phyloP scores from a whole-genome alignment of 2,329 filamentous ascomycete species.

The Blumeria graminis region DNA sequence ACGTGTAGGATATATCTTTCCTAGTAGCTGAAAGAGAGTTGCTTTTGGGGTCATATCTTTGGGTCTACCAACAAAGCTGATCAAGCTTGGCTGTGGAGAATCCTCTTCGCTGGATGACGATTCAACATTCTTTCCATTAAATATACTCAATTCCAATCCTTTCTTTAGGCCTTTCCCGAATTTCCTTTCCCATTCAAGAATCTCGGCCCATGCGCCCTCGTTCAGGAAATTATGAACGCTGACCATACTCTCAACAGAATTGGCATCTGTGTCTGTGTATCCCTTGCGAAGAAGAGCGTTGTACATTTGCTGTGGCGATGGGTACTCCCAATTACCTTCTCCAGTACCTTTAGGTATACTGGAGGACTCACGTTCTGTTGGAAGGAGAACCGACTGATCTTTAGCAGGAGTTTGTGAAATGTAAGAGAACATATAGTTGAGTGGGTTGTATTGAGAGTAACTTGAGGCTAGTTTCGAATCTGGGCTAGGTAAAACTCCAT shows the following conservation, averaged over 20 bases:
- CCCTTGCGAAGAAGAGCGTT: conserved; percentile 92
- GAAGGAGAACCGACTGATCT: conserved; percentile 48
- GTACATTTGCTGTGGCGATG: conserved; percentile 98
- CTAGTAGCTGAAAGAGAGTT: conserved; percentile 56
- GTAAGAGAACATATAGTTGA: conserved; percentile 90
- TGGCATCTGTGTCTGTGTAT: conserved; percentile 79
- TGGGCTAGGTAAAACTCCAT: conserved; percentile 9
- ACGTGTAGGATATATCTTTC: conserved; percentile 52
- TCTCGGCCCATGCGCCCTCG: conserved; percentile 90
- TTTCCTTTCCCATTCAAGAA: conserved; percentile 75
- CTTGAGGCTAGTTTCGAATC: conserved; percentile 20
- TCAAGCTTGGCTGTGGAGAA: conserved; percentile 39
- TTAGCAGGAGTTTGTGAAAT: conserved; percentile 58
- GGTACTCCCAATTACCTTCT: conserved; percentile 82
- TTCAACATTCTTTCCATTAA: conserved; percentile 27
- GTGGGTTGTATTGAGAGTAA: conserved; percentile 43
- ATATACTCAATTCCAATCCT: conserved; percentile 56
- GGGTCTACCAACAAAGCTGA: conserved; percentile 75
- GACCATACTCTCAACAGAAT: conserved; percentile 90
- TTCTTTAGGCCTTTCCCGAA: conserved; percentile 50
- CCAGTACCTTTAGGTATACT: conserved; percentile 75
- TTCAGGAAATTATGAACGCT: conserved; percentile 96
- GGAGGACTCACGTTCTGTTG: conserved; percentile 58
- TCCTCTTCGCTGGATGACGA: conserved; percentile 29
- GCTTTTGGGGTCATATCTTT: conserved; percentile 83